Evolutionary conservation across 805 yeast species (phyloP), one percentile per base, ranked within the genome.

Genomic region (Dipodascus geniculatus): DNA sequence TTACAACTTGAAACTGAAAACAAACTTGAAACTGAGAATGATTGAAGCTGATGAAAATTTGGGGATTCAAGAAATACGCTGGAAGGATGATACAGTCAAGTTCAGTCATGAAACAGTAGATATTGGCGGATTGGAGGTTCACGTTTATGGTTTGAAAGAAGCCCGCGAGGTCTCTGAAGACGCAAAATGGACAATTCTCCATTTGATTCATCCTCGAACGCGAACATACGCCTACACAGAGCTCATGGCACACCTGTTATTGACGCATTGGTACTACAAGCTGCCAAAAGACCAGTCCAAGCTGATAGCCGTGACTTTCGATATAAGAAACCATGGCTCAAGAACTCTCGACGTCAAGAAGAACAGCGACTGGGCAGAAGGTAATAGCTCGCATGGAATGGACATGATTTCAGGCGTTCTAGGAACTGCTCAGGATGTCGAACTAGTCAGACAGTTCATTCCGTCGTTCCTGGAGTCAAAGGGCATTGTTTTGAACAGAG

Each of bases 261-360:
- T 73, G 20, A 55, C 67, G 8, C 64, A 38, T 17, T 55, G 51
- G 44, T 28, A 28, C 11, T 28, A 51, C 16, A 49, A 20, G n/a
- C 23, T 23, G n/a, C 11, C 16, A 3, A 19, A 20, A 4, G 9
- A 3, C 3, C 61, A 65, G 2, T 14, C 20, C 4, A 38, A 17
- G 14, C 58, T 76, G 53, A 69, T 80, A 35, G 74, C 75, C 48
- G 77, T 77, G 9, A 69, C 78, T 0, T 77, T 76, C 57, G 85
- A 81, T 59, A 61, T 68, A 55, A 70, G 82, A 33, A 80, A 81
- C 62, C 85, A 81, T 60, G 85, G 86, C 2, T 66, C 66, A 22
- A 67, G 85, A 35, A 51, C 59, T 8, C 63, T 76, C 2, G 69
- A 71, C 48, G 60, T 56, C 2, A 28, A 31, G 16, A 62, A 65